phyloP scores from a whole-genome alignment of 306 rosid genomes.

The Medicago lupulina region DNA sequence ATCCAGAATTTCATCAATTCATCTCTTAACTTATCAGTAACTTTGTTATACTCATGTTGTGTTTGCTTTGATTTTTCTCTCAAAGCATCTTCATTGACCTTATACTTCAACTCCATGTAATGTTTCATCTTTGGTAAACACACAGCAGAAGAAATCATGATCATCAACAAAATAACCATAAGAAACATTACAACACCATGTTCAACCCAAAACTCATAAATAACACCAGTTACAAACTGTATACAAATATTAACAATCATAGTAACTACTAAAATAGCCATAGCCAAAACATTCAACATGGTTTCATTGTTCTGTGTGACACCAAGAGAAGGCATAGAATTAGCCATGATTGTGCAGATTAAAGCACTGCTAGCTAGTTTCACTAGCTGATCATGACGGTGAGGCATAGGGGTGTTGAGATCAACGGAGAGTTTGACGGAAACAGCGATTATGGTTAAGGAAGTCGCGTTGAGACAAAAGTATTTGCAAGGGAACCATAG shows the following conservation, averaged over 20 bases:
- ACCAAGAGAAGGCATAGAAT: constrained; percentile 89
- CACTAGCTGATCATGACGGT: constrained; percentile 74
- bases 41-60: constrained; percentile 1
- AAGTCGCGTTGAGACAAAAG: constrained; percentile 78
- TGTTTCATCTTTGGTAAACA: constrained; percentile 66
- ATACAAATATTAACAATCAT: constrained; percentile 74
- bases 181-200: constrained; percentile 60
- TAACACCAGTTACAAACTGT: constrained; percentile 83
- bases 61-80: constrained; percentile 41
- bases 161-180: constrained; percentile 72
- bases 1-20: constrained; percentile 70
- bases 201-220: constrained; percentile 74
- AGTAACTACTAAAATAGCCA: constrained; percentile 78
- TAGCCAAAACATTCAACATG: constrained; percentile 69
- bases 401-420: constrained; percentile 84
- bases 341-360: constrained; percentile 73
- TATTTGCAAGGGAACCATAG: constrained; percentile 82
- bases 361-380: constrained; percentile 79
- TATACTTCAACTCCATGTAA: constrained; percentile 57
- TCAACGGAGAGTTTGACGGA: constrained; percentile 74
- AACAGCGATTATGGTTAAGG: constrained; percentile 73
- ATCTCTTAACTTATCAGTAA: constrained; percentile 43
- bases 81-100: constrained; percentile 51
- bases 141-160: constrained; percentile 61
- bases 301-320: constrained; percentile 67